Evolutionary conservation across 257 asterid species (phyloP), one percentile per base, ranked within the genome.

Genomic region (Orobanche coerulescens): DNA sequence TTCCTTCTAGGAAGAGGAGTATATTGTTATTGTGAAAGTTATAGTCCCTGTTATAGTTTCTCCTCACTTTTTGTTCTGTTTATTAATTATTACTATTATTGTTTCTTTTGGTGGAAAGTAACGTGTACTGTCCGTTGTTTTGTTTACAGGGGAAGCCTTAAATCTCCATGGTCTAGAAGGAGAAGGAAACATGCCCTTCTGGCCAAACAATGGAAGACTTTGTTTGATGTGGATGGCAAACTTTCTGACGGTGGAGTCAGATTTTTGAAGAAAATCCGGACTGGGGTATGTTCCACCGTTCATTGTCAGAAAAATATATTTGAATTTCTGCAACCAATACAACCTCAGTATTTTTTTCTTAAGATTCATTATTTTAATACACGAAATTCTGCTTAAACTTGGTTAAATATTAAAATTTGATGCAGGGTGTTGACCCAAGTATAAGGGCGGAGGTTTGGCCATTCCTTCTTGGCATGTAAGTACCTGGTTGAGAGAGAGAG

Each of bases 401-500:
- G 39, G 48, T 24, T 70, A 51, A 33, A 34, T 13, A 31, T 46
- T 20, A 50, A 61, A 50, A 12, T 46, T 64, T 73, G 61, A 33
- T 68, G 65, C 91, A 90, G 96, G 96, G 97, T 77, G 95, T 87
- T 71, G 97, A 90, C 61, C 96, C 95, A 64, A 78, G 89, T 70
- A 79, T 87, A 74, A 75, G 97, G 74, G 83, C 76, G 10, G 95
- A 90, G 81, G 96, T 84, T 63, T 87, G 97, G 97, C 96, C 97
- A 12, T 87, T 84, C 79, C 97, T 90, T 73, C 94, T 90, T 53
- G 89, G 95, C 73, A 72, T 87, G 95, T 82, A 77, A 78, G 94
- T 57, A 33, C 31, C 25, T n/a, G 43, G 16, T 56, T 14, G 55
- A 22, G 16, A 37, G 20, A 24, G 43, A 26, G 26, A 9, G 18